Conservation (phyloP, 768 basidiomycete species). For the Gloeophyllum trabeum region DNA sequence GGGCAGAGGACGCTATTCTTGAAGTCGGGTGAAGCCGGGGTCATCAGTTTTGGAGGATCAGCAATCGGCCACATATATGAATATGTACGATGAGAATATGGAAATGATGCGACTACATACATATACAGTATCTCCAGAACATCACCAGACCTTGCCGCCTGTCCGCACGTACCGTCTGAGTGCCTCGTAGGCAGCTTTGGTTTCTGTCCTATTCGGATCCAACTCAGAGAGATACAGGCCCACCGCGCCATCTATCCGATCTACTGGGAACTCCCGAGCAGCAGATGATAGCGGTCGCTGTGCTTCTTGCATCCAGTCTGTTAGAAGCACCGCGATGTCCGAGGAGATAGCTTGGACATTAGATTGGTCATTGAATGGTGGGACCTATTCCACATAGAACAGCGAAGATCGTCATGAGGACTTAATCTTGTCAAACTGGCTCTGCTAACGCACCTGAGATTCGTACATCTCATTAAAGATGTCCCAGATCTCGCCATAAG, state of each 20-base stretch:
- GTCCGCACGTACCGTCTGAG: slow-evolving; percentile 62
- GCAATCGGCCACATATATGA: no score
- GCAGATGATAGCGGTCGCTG: slow-evolving; percentile 58
- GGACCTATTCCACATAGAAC: slow-evolving; percentile 36
- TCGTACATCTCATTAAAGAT: slow-evolving; percentile 81
- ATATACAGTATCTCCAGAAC: no score
- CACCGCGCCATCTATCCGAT: slow-evolving; percentile 60
- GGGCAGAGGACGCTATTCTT: slow-evolving; percentile 73
- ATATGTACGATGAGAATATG: no score
- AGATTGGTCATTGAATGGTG: slow-evolving; percentile 72
- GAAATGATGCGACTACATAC: no score
- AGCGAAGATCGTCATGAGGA: slow-evolving; percentile 3
- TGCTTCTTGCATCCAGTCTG: slow-evolving; percentile 74
- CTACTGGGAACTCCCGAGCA: slow-evolving; percentile 59
- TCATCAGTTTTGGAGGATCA: no score
- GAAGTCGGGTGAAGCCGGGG: slow-evolving; percentile 48
- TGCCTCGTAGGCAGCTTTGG: slow-evolving; percentile 52
- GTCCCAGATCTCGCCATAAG: slow-evolving; percentile 76
- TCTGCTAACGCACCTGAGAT: slow-evolving; percentile 51
- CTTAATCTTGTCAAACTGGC: slow-evolving; percentile 1
- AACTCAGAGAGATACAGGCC: slow-evolving; percentile 69
- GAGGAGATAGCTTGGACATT: slow-evolving; percentile 74
- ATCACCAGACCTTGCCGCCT: slow-evolving; percentile 41
- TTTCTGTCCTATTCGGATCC: slow-evolving; percentile 48
- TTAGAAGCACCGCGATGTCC: slow-evolving; percentile 71